Evolutionary conservation across 169 alveolate species (phyloP).

Genomic region (Plasmodium adleri): DNA sequence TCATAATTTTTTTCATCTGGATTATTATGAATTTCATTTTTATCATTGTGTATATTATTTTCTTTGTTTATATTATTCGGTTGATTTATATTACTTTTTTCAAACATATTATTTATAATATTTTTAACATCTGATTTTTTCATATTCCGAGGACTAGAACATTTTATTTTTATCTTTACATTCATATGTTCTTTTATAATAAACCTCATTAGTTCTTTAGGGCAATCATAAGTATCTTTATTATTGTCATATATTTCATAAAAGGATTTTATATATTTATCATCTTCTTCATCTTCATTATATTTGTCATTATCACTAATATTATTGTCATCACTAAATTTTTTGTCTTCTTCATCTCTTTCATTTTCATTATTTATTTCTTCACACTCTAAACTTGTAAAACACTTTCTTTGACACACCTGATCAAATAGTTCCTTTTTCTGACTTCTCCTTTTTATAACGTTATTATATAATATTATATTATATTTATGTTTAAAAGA

Average conservation of each 20-base stretch:
- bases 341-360: neutral
- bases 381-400: neutral
- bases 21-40: neutral
- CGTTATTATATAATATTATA: neutral
- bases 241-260: conserved; percentile 77
- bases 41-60: neutral
- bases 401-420: neutral
- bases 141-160: conserved; percentile 79
- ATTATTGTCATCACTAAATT: neutral
- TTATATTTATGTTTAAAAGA: too few species aligned
- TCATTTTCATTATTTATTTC: neutral
- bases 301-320: neutral
- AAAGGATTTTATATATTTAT: conserved; percentile 24
- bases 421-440: neutral
- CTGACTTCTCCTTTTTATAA: neutral
- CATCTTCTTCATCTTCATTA: conserved; percentile 21
- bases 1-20: neutral
- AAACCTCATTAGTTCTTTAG: conserved; percentile 77
- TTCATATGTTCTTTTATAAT: conserved; percentile 78
- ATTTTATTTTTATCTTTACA: conserved; percentile 78
- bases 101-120: conserved; percentile 47
- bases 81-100: neutral
- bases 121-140: conserved; percentile 55
- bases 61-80: neutral
- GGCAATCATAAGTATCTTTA: conserved; percentile 76